A percentile compares a stretch with the other conserved stretches of the same genome.
Conservation (phyloP, 371 early-diverging fungal species). For the Mortierella sp. region DNA sequence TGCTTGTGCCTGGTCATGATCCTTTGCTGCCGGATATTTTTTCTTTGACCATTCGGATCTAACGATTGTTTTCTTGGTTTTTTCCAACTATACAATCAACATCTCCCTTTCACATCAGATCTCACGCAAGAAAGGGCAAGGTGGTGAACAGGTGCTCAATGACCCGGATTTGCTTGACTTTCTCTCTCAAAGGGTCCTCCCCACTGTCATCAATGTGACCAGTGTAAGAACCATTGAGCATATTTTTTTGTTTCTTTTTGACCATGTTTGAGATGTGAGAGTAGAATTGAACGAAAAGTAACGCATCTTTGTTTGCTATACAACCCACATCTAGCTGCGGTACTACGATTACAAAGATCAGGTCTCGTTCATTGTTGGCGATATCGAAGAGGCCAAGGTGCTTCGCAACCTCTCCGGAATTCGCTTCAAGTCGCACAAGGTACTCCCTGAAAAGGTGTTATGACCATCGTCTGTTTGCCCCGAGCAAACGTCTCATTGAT, state of each 20-base stretch:
- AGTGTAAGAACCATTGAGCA: neutral
- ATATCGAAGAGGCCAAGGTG: conserved; percentile 11
- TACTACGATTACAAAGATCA: neutral
- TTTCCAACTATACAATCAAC: neutral
- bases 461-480: neutral
- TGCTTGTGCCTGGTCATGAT: neutral
- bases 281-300: too few species aligned
- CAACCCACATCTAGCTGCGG: neutral
- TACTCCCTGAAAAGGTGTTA: neutral
- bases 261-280: neutral
- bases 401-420: neutral
- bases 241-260: too few species aligned
- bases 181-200: neutral
- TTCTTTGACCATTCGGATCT: neutral
- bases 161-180: neutral
- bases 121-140: neutral
- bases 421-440: conserved; percentile 8
- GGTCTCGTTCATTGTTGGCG: neutral
- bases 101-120: neutral
- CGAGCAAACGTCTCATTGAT: too few species aligned
- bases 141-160: neutral
- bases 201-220: neutral
- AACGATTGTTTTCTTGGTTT: neutral
- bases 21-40: neutral
- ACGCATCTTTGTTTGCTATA: neutral